Evolutionary conservation across 768 basidiomycete species (phyloP).

Genomic region (Termitomyces sp.): DNA sequence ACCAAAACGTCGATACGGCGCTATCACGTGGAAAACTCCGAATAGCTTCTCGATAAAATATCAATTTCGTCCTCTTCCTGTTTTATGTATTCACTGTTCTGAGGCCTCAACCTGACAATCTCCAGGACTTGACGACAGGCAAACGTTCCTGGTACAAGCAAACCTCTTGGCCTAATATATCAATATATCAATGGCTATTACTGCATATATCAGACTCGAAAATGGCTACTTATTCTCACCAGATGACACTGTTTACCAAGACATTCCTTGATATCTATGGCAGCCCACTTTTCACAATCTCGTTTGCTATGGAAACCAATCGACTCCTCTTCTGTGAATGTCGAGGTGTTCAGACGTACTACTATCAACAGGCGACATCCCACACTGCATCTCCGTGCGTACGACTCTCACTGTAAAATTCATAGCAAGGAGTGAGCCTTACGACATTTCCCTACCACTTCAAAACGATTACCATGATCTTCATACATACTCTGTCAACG

Average conservation of each 20-base stretch:
- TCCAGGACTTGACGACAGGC: background rate
- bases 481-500: constrained; percentile 61
- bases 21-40: constrained; percentile 2
- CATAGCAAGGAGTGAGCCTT: background rate
- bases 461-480: constrained; percentile 62
- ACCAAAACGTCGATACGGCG: background rate
- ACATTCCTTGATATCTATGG: background rate
- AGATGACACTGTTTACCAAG: background rate
- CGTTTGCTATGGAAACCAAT: constrained; percentile 48
- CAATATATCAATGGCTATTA: background rate
- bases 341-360: constrained; percentile 47
- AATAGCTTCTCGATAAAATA: background rate
- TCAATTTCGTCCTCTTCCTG: background rate
- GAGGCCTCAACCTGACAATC: background rate
- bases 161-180: background rate
- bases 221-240: background rate
- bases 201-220: background rate
- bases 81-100: background rate
- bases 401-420: background rate
- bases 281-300: constrained; percentile 24
- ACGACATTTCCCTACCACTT: background rate
- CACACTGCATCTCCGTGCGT: constrained; percentile 42
- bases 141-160: background rate
- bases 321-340: constrained; percentile 36
- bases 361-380: constrained; percentile 56